Base-by-base conservation (phyloP, 78 protist species). In the Isochrysis galbana region DNA sequence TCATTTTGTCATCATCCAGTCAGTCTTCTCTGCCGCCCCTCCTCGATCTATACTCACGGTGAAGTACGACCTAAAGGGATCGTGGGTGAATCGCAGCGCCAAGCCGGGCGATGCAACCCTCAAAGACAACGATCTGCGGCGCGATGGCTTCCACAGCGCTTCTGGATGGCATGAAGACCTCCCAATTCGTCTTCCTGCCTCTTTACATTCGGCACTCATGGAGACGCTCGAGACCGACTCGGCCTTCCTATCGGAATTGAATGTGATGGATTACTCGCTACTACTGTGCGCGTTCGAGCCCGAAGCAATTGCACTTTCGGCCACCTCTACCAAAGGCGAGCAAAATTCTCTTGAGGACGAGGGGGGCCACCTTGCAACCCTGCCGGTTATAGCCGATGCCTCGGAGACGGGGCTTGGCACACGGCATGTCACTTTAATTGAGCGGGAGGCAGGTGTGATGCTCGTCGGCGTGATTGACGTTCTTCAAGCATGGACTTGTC, bases 181-280 rank as follows among this genome's bases (percentile, higher is more conserved):
- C 44, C 45, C 0, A 17, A 32, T 93, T 44, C 1, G 36, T 5
- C 19, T 67, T 10, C 22, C 32, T 14, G 32, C 77, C 23, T 32
- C 77, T 32, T 36, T 26, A 14, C 14, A 14, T 14, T 7, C 36
- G 19, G 36, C 0, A 36, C 77, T 67, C 36, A 23, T 23, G 19
- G 88, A 0, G n/a, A 90, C 47, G 88, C 41, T 95, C 44, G 25
- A 39, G 78, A 22, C 26, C 25, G 96, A 95, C 54, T 1, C 67
- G 42, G 42, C 0, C 34, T 93, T 95, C 41, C 90, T 95, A 17
- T 0, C 80, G 17, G 4, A 51, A 23, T 0, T 14, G 42, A 5
- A 88, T 45, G 26, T 95, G 78, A 95, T 87, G 87, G 96, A 95
- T 47, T 95, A 95, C 61, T 67, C 91, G 14, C 78, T 95, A 32